Percentiles rank a stretch among this genome's conserved stretches.
Conservation (phyloP, 805 yeast genomes). For the Metschnikowia noctiluminum region DNA sequence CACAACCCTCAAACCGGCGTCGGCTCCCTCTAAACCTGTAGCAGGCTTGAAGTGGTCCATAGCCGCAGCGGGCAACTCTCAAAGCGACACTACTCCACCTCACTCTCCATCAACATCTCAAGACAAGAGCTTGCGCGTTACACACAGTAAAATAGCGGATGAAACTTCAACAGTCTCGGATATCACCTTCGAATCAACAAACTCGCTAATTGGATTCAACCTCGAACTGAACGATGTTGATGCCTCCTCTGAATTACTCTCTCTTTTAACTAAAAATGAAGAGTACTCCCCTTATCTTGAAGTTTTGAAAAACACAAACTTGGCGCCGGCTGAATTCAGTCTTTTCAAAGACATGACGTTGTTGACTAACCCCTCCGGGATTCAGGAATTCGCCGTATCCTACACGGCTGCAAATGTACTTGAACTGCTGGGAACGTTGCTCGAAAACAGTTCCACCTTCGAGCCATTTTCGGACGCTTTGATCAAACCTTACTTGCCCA, state of each 20-base stretch:
- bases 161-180: not conserved
- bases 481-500: constrained; percentile 35
- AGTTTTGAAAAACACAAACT: constrained; percentile 29
- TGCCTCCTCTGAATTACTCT: constrained; percentile 18
- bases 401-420: constrained; percentile 33
- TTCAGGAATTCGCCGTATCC: constrained; percentile 40
- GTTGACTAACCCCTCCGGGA: constrained; percentile 38
- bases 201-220: not conserved
- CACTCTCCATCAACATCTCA: constrained; percentile 1
- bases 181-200: not conserved
- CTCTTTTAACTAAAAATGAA: constrained; percentile 20
- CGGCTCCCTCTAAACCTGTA: constrained; percentile 50
- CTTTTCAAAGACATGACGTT: constrained; percentile 35
- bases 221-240: constrained; percentile 11
- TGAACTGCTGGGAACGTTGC: constrained; percentile 22
- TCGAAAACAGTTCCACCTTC: constrained; percentile 19
- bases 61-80: constrained; percentile 43
- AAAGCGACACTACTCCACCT: constrained; percentile 6
- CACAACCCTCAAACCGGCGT: constrained; percentile 50
- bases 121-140: not conserved
- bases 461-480: constrained; percentile 28
- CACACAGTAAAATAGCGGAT: not conserved
- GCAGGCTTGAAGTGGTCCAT: constrained; percentile 57
- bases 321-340: constrained; percentile 30
- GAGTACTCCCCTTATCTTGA: constrained; percentile 21